These are phyloP conservation scores for Irpex sp. DNA, from an alignment of 1,284 basidiomycete species.

Conservation along the genomic window DNA sequence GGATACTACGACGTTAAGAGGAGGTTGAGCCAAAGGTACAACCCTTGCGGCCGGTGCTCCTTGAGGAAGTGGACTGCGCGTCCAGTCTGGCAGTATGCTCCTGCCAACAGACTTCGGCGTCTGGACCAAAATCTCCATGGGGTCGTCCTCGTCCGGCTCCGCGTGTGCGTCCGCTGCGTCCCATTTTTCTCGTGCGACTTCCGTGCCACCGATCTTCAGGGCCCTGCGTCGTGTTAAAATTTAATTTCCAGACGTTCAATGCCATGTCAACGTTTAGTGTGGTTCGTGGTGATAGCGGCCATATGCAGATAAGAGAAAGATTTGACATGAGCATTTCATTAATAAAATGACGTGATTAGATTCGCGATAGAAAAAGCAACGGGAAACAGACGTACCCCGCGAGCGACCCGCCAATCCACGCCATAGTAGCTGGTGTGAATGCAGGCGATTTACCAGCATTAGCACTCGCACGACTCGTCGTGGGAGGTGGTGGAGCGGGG, in stretches of 20 bases:
- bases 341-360: neutral
- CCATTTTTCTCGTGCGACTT: slow-evolving; percentile 81
- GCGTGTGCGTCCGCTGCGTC: slow-evolving; percentile 57
- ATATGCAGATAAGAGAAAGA: neutral
- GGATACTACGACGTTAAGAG: slow-evolving; percentile 4
- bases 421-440: slow-evolving; percentile 74
- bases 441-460: slow-evolving; percentile 83
- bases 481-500: slow-evolving; percentile 50
- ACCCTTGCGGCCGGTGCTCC: slow-evolving; percentile 54
- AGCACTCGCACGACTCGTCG: slow-evolving; percentile 29
- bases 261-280: neutral
- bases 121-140: slow-evolving; percentile 32
- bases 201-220: slow-evolving; percentile 81
- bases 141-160: slow-evolving; percentile 29
- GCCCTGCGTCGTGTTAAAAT: slow-evolving; percentile 37
- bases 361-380: neutral
- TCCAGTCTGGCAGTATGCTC: slow-evolving; percentile 77
- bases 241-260: neutral
- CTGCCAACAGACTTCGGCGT: slow-evolving; percentile 11
- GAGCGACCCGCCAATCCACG: slow-evolving; percentile 92
- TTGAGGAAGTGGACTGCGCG: slow-evolving; percentile 52
- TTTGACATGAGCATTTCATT: neutral
- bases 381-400: slow-evolving; percentile 63
- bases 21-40: neutral
- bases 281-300: neutral